Conservation (phyloP, 441 rosid genomes). For the Bruguiera hainesii region DNA sequence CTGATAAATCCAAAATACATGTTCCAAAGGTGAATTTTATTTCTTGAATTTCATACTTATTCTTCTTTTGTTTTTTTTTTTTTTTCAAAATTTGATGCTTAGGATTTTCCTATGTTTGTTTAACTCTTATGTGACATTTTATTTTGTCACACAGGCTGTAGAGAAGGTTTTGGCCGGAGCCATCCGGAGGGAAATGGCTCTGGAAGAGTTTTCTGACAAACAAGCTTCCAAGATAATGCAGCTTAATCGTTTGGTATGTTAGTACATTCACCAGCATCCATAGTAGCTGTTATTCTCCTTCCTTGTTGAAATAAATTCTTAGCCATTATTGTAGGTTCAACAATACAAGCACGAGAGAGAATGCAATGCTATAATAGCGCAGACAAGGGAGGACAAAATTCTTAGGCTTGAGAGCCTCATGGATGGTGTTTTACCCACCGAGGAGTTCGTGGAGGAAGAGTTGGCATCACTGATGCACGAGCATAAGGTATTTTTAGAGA, state of each 20-base stretch:
- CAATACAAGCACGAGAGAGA: slow-evolving; percentile 98
- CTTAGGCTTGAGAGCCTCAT: slow-evolving; percentile 88
- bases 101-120: background rate
- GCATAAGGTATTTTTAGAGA: slow-evolving; percentile 48
- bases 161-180: slow-evolving; percentile 97
- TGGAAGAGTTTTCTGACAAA: slow-evolving; percentile 88
- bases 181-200: slow-evolving; percentile 96
- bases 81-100: background rate
- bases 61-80: background rate
- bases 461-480: slow-evolving; percentile 68
- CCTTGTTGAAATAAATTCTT: slow-evolving; percentile 17
- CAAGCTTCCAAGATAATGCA: slow-evolving; percentile 89
- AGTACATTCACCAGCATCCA: slow-evolving; percentile 11
- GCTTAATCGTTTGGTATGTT: slow-evolving; percentile 87
- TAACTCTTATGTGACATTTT: slow-evolving; percentile 11
- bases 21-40: slow-evolving; percentile 71
- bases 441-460: slow-evolving; percentile 90
- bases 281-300: slow-evolving; percentile 6
- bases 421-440: slow-evolving; percentile 89
- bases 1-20: slow-evolving; percentile 63
- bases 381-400: slow-evolving; percentile 93
- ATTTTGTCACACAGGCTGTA: slow-evolving; percentile 62
- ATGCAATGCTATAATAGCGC: slow-evolving; percentile 85
- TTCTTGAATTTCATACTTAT: background rate
- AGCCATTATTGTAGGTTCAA: slow-evolving; percentile 60